A percentile compares a stretch with the other conserved stretches of the same genome.
Evolutionary conservation across 345 rosid species (phyloP).

Genomic region (Xanthoceras sorbifolium): DNA sequence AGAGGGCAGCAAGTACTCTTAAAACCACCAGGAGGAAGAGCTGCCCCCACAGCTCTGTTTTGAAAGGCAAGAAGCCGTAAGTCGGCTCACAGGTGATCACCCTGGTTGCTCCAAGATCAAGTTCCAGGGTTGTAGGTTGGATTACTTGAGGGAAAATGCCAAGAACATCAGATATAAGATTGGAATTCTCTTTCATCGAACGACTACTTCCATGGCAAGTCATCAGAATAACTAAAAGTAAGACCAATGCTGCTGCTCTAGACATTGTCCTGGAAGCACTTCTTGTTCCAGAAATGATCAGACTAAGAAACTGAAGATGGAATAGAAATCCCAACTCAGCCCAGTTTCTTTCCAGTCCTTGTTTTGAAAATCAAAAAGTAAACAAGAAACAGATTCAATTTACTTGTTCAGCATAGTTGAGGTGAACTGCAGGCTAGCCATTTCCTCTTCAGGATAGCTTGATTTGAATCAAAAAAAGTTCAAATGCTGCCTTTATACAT

Average conservation of each 20-base stretch:
- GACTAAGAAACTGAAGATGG: background rate
- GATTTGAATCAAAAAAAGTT: background rate
- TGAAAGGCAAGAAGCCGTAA: slow-evolving; percentile 57
- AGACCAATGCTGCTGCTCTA: slow-evolving; percentile 12
- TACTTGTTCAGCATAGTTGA: background rate
- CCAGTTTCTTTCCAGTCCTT: background rate
- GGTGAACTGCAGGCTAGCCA: background rate
- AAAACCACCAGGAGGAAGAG: slow-evolving; percentile 46
- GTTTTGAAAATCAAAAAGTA: background rate
- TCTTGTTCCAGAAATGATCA: background rate
- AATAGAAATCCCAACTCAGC: background rate
- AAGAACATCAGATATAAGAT: slow-evolving; percentile 19
- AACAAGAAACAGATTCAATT: background rate
- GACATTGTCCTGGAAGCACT: slow-evolving; percentile 11
- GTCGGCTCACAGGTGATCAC: slow-evolving; percentile 43
- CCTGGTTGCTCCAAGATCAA: slow-evolving; percentile 19
- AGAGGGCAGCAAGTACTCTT: slow-evolving; percentile 43
- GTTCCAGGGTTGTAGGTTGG: background rate
- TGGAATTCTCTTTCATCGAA: slow-evolving; percentile 15
- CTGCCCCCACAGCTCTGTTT: slow-evolving; percentile 50
- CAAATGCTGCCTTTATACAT: background rate
- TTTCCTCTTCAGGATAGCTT: background rate
- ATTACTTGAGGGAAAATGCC: slow-evolving; percentile 10
- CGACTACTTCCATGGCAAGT: slow-evolving; percentile 23
- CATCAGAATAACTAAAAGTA: slow-evolving; percentile 26